These are phyloP conservation scores for Cutaneotrichosporon cavernicola DNA, from an alignment of 1,284 basidiomycete genomes.

Conservation along the genomic window DNA sequence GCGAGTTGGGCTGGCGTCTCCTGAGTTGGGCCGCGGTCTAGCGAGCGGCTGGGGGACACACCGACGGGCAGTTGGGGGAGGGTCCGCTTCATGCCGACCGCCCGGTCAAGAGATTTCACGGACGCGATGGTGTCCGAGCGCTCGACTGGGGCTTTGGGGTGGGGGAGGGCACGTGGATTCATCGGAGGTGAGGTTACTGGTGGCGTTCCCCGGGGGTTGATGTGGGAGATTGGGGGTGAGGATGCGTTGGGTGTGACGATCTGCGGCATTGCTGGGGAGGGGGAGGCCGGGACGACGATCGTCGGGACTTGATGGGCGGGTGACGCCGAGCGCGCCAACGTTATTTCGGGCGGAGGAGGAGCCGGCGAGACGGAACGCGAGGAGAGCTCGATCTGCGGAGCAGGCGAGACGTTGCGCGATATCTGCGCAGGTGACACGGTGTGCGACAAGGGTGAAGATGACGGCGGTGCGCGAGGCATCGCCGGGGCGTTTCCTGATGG, in stretches of 20 bases:
- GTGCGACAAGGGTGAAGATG: slow-evolving; percentile 13
- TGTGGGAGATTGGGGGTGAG: background rate
- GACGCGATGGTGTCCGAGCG: slow-evolving; percentile 50
- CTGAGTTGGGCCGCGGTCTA: slow-evolving; percentile 37
- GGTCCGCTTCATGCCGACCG: slow-evolving; percentile 33
- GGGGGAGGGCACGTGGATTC: background rate
- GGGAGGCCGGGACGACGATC: background rate
- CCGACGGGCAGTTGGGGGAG: slow-evolving; percentile 47
- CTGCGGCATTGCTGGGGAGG: background rate
- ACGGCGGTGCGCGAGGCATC: slow-evolving; percentile 25
- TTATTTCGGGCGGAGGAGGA: background rate
- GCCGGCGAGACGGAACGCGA: background rate
- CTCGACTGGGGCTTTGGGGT: slow-evolving; percentile 28
- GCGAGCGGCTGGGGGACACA: slow-evolving; percentile 39
- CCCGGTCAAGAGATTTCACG: slow-evolving; percentile 46
- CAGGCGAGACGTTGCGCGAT: background rate
- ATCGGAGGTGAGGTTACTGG: background rate
- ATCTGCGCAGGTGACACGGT: background rate
- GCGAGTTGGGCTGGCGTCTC: slow-evolving; percentile 19
- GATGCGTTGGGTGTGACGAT: background rate
- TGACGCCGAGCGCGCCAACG: background rate
- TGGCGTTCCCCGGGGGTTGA: background rate
- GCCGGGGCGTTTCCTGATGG: no score
- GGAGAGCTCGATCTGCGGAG: background rate
- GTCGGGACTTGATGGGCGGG: background rate